Evolutionary conservation across 1,139 yeast species (phyloP), one percentile per base, ranked within the genome.

Genomic region (Blastobotrys niveus): DNA sequence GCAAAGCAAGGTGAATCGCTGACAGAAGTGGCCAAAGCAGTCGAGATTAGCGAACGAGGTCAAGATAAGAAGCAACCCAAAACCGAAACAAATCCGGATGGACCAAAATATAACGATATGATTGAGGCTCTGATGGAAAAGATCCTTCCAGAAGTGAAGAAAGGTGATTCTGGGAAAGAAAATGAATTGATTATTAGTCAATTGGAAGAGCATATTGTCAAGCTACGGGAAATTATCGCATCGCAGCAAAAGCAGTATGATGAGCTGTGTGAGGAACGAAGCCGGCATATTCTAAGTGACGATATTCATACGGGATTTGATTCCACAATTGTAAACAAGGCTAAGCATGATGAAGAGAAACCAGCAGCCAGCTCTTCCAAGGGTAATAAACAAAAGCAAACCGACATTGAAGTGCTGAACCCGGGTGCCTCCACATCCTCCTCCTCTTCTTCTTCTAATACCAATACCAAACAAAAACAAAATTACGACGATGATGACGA

Each of bases 231-330:
- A 3, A 68, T 74, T 40, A 59, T 79, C 34, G 52, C 60, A 30
- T 80, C 73, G 46, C 96, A 89, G 63, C 68, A 86, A 49, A 65
- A 68, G 42, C 88, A 84, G 61, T 68, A 88, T 56, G 78, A 76
- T 39, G 78, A 77, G 31, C 70, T 91, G 47, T 73, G 77, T 54
- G 74, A 79, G 53, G 95, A 89, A 59, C 83, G 86, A 56, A 72
- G 80, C 9, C 63, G 71, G 48, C 82, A 86, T 59, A 89, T 91
- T 52, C 80, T 94, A 4, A 82, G 94, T 47, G 97, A 88, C 18
- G 98, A 91, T 63, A 74, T 88, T 33, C 94, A 80, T 54, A 87
- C 94, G n/a, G 98, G 96, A 0, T 91, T 87, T 70, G 95, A 89
- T 60, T 76, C 86, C 24, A 83, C 95, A 0, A 77, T 86, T 56